Evolutionary conservation across 139 green algal genomes (phyloP).

Genomic region (Coelastrella sp.): DNA sequence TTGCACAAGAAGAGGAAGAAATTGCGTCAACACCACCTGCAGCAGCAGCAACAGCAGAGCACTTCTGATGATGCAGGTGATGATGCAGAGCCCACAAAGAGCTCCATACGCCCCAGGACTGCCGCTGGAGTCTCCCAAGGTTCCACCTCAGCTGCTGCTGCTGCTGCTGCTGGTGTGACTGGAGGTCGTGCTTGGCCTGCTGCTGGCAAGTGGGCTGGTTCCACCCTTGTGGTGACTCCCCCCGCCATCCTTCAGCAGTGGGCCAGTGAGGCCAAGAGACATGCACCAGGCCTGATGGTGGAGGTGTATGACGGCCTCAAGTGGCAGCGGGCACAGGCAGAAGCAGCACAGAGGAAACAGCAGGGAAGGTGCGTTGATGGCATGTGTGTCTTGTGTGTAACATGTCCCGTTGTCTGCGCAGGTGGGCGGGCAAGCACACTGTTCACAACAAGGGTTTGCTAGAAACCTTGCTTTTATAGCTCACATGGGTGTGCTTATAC

Average conservation of each 20-base stretch:
- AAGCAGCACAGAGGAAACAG: constrained; percentile 11
- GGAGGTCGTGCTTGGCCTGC: not conserved
- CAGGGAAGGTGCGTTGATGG: not conserved
- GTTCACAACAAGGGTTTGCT: too few species aligned
- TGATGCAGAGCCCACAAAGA: not conserved
- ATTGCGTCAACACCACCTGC: not conserved
- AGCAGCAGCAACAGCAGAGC: not conserved
- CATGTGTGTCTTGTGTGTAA: not conserved
- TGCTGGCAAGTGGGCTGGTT: constrained; percentile 32
- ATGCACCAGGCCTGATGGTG: constrained; percentile 36
- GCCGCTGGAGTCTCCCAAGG: too few species aligned
- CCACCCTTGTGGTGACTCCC: constrained; percentile 64
- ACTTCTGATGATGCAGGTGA: not conserved
- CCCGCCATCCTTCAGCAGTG: constrained; percentile 67
- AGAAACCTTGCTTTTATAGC: not conserved
- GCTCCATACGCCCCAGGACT: too few species aligned
- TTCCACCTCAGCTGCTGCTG: too few species aligned
- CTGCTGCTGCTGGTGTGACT: not conserved
- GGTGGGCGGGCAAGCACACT: not conserved
- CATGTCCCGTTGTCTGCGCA: not conserved
- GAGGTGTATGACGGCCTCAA: constrained; percentile 63
- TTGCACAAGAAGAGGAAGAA: not conserved
- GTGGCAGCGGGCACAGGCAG: constrained; percentile 46
- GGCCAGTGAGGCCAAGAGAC: constrained; percentile 25
- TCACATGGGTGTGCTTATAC: too few species aligned